Evolutionary conservation across 1,139 yeast species (phyloP).

Genomic region (Diutina rugosa): DNA sequence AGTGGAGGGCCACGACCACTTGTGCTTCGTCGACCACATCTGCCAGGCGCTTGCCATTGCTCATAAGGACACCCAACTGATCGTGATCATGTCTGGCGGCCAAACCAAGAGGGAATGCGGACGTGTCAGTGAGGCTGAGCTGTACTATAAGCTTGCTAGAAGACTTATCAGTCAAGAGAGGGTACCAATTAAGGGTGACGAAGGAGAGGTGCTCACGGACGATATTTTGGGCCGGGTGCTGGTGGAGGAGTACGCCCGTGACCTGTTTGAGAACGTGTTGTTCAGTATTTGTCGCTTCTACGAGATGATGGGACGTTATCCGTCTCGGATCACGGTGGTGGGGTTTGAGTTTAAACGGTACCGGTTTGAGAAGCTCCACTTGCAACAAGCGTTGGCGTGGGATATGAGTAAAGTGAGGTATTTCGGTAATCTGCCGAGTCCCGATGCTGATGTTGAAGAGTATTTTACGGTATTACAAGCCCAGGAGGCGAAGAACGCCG

Average conservation of each 20-base stretch:
- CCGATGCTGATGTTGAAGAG: slow-evolving; percentile 14
- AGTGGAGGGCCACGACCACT: slow-evolving; percentile 52
- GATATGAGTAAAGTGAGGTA: slow-evolving; percentile 25
- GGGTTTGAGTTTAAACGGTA: slow-evolving; percentile 65
- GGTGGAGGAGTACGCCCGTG: slow-evolving; percentile 64
- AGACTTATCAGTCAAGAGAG: slow-evolving; percentile 5
- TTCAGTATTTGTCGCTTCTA: slow-evolving; percentile 48
- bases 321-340: slow-evolving; percentile 39
- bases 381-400: slow-evolving; percentile 27
- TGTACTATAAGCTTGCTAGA: slow-evolving; percentile 33
- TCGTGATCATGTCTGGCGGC: slow-evolving; percentile 58
- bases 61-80: slow-evolving; percentile 13
- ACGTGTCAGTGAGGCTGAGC: slow-evolving; percentile 45
- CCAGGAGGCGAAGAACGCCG: slow-evolving; percentile 44
- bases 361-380: slow-evolving; percentile 47
- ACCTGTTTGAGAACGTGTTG: slow-evolving; percentile 68
- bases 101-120: slow-evolving; percentile 48
- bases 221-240: slow-evolving; percentile 14
- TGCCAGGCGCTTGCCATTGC: slow-evolving; percentile 20
- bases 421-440: slow-evolving; percentile 52
- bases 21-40: slow-evolving; percentile 56
- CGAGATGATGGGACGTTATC: slow-evolving; percentile 35
- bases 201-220: neutral
- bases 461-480: slow-evolving; percentile 30
- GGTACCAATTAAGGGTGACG: slow-evolving; percentile 6